Evolutionary conservation across 805 yeast species (phyloP).

Genomic region (Saccharomycopsis schoenii): DNA sequence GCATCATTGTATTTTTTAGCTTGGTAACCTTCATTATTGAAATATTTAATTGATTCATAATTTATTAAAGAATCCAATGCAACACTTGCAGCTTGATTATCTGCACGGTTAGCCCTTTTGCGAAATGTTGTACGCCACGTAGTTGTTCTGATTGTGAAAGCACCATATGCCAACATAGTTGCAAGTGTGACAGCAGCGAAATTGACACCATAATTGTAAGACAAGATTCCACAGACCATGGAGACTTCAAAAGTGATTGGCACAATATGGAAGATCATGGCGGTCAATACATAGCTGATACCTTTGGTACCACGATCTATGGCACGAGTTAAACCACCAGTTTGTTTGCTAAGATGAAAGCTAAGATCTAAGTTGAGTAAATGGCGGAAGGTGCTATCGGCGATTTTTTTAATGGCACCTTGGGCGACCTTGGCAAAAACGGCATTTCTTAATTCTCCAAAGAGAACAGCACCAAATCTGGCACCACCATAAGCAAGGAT

Average conservation of each 20-base stretch:
- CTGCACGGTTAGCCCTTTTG: constrained; percentile 83
- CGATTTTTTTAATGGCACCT: constrained; percentile 83
- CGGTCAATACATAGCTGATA: constrained; percentile 81
- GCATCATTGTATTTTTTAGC: constrained; percentile 72
- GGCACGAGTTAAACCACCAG: constrained; percentile 94
- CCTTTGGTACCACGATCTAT: constrained; percentile 98
- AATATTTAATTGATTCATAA: constrained; percentile 89
- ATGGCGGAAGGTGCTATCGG: constrained; percentile 78
- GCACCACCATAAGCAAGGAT: constrained; percentile 89
- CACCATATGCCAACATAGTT: constrained; percentile 83
- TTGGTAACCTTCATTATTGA: constrained; percentile 81
- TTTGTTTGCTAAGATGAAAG: constrained; percentile 84
- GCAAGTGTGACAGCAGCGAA: constrained; percentile 83
- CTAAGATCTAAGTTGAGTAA: constrained; percentile 75
- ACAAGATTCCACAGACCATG: constrained; percentile 86
- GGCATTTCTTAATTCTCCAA: constrained; percentile 93
- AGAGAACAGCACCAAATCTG: constrained; percentile 84
- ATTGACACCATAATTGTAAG: constrained; percentile 81
- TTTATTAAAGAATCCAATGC: constrained; percentile 91
- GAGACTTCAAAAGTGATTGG: constrained; percentile 90
- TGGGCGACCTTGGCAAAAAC: constrained; percentile 94
- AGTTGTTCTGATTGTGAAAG: constrained; percentile 84
- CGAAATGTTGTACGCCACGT: constrained; percentile 95
- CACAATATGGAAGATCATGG: constrained; percentile 95
- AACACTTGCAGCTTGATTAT: constrained; percentile 89